Evolutionary conservation across 768 basidiomycete species (phyloP), one percentile per base, ranked within the genome.

Genomic region (Termitomyces sp.): DNA sequence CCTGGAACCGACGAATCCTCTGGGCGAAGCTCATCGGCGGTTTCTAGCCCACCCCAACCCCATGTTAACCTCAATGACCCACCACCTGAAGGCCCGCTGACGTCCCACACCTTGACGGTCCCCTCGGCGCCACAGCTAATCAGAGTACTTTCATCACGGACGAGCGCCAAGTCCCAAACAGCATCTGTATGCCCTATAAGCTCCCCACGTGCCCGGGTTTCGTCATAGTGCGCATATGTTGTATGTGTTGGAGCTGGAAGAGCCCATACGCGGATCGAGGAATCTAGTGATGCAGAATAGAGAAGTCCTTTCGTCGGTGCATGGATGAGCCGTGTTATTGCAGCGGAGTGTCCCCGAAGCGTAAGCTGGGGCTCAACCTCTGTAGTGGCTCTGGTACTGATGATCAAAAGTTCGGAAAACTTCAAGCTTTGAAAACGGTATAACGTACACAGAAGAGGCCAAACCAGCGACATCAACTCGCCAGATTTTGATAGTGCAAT

Each of bases 401-500:
- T 60, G 57, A 53, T 33, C 46, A 47, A 58, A 64, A 49, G 47
- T 63, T 67, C 51, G 67, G 54, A 69, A 53, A 23, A 36, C 55
- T 50, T 61, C 40, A 55, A 36, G 59, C 56, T 50, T 36, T 49
- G 60, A 66, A 49, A 32, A 38, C 14, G 57, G 54, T 41, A 61
- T 55, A 46, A 84, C 92, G 70, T 75, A 95, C 93, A 82, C 82
- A 57, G 86, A 85, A 46, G 89, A 88, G 33, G 91, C 81, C 60
- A 95, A 76, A 64, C 83, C 80, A 43, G 85, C 76, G 16, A 89
- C 82, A 64, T 96, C 92, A 76, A 93, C 83, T 58, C 92, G 82
- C 97, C 97, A 99, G 55, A 98, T 83, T 72, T 99, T 99, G 56
- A 98, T 87, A 7, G 93, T 95, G 70, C 85, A 91, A 69, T 99